Evolutionary conservation across 2,329 filamentous ascomycete genomes (phyloP).

Genomic region (Chalaropsis ovoidea): DNA sequence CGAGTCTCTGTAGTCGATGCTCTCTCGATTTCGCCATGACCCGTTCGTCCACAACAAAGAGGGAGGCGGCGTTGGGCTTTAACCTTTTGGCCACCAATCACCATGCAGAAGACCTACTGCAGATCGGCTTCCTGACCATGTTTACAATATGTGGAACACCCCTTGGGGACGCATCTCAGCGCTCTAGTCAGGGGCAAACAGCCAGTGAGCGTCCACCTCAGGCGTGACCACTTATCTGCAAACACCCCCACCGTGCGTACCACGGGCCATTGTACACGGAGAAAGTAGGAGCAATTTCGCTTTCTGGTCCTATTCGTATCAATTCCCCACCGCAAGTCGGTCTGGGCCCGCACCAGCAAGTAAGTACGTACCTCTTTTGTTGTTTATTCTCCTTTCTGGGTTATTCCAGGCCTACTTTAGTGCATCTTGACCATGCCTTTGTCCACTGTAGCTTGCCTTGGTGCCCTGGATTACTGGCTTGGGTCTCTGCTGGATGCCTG

Average conservation of each 20-base stretch:
- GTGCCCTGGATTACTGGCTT: not conserved
- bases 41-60: not conserved
- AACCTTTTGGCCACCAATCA: constrained; percentile 15
- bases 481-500: not conserved
- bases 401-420: not conserved
- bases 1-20: too few relatives aligned
- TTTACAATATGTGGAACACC: constrained; percentile 11
- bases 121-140: constrained; percentile 7
- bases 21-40: too few relatives aligned
- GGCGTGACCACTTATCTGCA: not conserved
- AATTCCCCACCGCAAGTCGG: constrained; percentile 18
- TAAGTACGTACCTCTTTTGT: not conserved
- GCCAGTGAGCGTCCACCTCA: constrained; percentile 2
- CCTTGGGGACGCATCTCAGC: constrained; percentile 9
- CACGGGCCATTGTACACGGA: not conserved
- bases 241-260: constrained; percentile 6
- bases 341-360: not conserved
- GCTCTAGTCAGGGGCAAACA: constrained; percentile 19
- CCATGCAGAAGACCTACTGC: not conserved
- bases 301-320: constrained; percentile 24
- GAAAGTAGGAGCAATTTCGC: constrained; percentile 25
- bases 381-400: not conserved
- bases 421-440: not conserved
- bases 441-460: not conserved
- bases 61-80: not conserved